Evolutionary conservation across 257 asterid genomes (phyloP), one percentile per base, ranked within the genome.

Genomic region (Gardenia jasminoides): DNA sequence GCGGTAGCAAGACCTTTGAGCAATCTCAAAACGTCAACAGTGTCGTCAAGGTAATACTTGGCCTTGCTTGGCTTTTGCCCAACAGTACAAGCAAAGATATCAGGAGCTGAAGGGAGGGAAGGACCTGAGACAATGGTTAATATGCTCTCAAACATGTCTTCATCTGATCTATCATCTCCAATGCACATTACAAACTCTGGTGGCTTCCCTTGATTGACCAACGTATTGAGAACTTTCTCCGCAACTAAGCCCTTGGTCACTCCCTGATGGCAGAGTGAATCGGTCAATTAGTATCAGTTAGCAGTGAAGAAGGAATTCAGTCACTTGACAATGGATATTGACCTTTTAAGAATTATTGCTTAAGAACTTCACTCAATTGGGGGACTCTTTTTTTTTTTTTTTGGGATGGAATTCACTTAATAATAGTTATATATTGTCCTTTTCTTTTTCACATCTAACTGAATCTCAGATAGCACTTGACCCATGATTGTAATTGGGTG

Each of bases 21-120:
- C 85, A 92, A 80, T 54, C 89, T 88, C 84, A 91, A 85, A 10
- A 94, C 98, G 79, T 91, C 97, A 10, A 84, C 75, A 3, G 96
- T 89, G 64, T 91, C 98, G 39, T 94, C 97, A 1, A 92, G 94
- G 85, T 94, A 94, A 80, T 91, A 94, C 78, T 90, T 92, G 22
- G 97, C 98, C 87, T 92, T 94, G 92, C 98, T 94, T 24, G 98
- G 98, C 78, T 94, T 94, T 77, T 91, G 97, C 77, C 97, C 98
- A 39, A 94, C 98, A 0, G 98, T 94, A 83, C 98, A 94, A 68
- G 98, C 97, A 79, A 89, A 94, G 69, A 94, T 86, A 80, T 92
- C 96, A 0, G 96, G 96, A 62, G 83, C 84, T 33, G 91, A 61
- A 56, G 86, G 73, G 41, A 86, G 79, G 16, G 89, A 83, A 48